Conservation (phyloP, 345 rosid species). For the Zanthoxylum bungeanum region DNA sequence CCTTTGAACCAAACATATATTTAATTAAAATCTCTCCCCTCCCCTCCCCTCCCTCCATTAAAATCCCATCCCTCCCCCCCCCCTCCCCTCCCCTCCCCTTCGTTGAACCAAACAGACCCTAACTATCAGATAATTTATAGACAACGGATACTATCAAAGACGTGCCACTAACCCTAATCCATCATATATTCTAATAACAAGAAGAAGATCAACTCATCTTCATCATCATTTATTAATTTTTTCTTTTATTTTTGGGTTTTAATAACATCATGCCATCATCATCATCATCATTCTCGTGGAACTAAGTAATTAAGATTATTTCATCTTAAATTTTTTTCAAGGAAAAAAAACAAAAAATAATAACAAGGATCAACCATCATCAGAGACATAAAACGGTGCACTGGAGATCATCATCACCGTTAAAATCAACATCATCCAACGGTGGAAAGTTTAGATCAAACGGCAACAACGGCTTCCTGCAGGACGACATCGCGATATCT, state of each 20-base stretch:
- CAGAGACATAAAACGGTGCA: slow-evolving; percentile 84
- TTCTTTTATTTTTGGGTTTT: not conserved
- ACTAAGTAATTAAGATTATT: slow-evolving; percentile 18
- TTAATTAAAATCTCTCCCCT: not conserved
- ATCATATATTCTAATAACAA: not conserved
- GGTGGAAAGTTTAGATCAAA: slow-evolving; percentile 94
- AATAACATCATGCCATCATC: slow-evolving; percentile 7
- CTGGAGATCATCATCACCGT: slow-evolving; percentile 59
- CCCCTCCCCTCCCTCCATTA: too few relatives aligned
- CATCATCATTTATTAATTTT: slow-evolving; percentile 23
- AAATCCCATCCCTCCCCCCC: too few relatives aligned
- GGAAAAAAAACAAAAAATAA: slow-evolving; percentile 11
- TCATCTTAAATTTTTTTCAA: slow-evolving; percentile 26
- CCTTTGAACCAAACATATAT: too few relatives aligned
- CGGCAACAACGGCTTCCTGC: slow-evolving; percentile 45
- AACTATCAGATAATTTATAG: too few relatives aligned
- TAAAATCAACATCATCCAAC: slow-evolving; percentile 55
- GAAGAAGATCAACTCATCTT: not conserved
- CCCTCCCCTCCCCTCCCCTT: too few relatives aligned
- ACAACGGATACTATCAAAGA: not conserved
- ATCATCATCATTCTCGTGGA: slow-evolving; percentile 5
- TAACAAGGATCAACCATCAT: slow-evolving; percentile 18
- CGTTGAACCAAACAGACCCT: too few relatives aligned
- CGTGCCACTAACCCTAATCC: slow-evolving; percentile 1
- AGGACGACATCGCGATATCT: slow-evolving; percentile 38